Evolutionary conservation across 2,329 filamentous ascomycete species (phyloP).

Genomic region (Microcyclospora tardicrescens): DNA sequence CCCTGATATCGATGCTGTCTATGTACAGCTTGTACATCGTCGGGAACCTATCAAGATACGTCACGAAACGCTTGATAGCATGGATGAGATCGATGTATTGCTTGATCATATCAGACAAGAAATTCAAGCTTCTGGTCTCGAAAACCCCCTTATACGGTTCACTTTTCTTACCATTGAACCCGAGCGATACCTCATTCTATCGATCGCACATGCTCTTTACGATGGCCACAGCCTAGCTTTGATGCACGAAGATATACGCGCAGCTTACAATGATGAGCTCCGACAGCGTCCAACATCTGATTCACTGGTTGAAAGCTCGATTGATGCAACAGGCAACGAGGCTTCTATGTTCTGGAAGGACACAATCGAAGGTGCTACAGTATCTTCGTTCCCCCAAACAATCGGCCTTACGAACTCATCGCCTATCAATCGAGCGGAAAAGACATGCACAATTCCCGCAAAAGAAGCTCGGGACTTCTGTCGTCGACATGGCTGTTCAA

Average conservation of each 20-base stretch:
- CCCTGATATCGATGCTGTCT: conserved; percentile 41
- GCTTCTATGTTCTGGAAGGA: conserved; percentile 56
- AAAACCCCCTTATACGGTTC: conserved; percentile 22
- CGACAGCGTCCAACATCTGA: conserved; percentile 37
- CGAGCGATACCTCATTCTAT: conserved; percentile 43
- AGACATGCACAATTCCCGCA: conserved; percentile 30
- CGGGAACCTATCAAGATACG: conserved; percentile 24
- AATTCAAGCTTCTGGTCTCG: conserved; percentile 23
- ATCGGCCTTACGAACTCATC: conserved; percentile 6
- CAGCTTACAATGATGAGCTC: conserved; percentile 40
- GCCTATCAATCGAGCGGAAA: conserved; percentile 33
- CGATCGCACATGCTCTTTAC: conserved; percentile 76
- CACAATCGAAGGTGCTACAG: conserved; percentile 44
- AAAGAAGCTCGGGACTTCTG: conserved; percentile 46
- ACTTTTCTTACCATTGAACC: conserved; percentile 23
- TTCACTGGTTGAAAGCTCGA: conserved; percentile 41
- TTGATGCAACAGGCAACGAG: conserved; percentile 34
- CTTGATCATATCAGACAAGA: conserved; percentile 24
- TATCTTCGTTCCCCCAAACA: conserved; percentile 27
- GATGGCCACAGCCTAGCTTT: conserved; percentile 74
- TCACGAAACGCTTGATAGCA: conserved; percentile 9
- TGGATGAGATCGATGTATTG: conserved; percentile 20
- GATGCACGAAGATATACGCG: conserved; percentile 56
- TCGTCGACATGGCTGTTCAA: conserved; percentile 51
- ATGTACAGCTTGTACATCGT: conserved; percentile 42